Conservation (phyloP, 2,329 filamentous ascomycete genomes). For the Thermomyces lanuginosus region DNA sequence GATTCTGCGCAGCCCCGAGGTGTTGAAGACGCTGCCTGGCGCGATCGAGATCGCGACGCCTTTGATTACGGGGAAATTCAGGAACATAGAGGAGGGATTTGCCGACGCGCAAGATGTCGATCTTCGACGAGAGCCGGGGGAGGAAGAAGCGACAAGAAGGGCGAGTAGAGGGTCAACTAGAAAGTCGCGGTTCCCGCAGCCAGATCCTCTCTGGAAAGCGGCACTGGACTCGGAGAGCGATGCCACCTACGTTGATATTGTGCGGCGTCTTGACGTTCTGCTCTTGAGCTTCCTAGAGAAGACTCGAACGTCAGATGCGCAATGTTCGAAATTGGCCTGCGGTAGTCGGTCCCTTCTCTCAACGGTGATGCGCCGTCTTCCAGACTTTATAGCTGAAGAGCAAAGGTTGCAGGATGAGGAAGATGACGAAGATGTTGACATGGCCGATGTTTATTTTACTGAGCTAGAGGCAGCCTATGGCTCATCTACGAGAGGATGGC, state of each 20-base stretch:
- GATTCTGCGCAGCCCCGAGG: slow-evolving; percentile 21
- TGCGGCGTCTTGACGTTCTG: slow-evolving; percentile 18
- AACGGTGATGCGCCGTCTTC: slow-evolving; percentile 20
- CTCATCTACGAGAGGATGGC: slow-evolving; percentile 20
- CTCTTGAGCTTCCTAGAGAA: slow-evolving; percentile 22
- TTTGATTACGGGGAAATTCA: slow-evolving; percentile 22
- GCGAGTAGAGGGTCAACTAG: no score
- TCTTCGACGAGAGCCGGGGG: no score
- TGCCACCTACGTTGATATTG: slow-evolving; percentile 19
- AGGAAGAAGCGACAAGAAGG: no score
- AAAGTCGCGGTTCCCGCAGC: slow-evolving; percentile 13
- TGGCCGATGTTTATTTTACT: slow-evolving; percentile 27
- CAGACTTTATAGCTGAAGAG: slow-evolving; percentile 23
- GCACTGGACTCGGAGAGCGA: slow-evolving; percentile 18
- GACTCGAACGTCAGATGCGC: slow-evolving; percentile 10
- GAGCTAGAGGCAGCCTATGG: slow-evolving; percentile 26
- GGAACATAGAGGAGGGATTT: slow-evolving; percentile 10
- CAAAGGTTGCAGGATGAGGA: slow-evolving; percentile 19
- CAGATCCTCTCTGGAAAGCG: slow-evolving; percentile 21
- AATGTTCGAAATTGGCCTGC: slow-evolving; percentile 8
- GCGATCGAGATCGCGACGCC: slow-evolving; percentile 28
- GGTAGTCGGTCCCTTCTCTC: slow-evolving; percentile 21
- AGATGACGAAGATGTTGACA: slow-evolving; percentile 21
- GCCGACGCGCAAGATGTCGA: not conserved
- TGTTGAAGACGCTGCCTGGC: slow-evolving; percentile 20